Percentiles rank a stretch among this genome's conserved stretches.
phyloP scores from a whole-genome alignment of 495 filamentous ascomycete genomes.

The Aspergillus campestris region DNA sequence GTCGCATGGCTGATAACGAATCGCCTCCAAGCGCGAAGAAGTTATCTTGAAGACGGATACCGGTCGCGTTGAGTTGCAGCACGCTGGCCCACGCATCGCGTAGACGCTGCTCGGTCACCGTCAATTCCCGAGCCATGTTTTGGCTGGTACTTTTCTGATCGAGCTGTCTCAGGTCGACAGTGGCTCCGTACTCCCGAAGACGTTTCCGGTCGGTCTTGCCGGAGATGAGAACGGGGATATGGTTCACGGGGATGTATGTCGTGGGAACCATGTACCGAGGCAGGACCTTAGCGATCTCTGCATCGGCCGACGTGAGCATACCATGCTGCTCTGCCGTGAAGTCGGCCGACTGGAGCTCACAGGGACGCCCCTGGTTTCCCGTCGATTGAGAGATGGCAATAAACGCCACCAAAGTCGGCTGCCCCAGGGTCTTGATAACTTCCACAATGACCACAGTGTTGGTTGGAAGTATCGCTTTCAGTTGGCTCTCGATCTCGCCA shows the following conservation, averaged over 20 bases:
- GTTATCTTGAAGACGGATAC: slow-evolving; percentile 29
- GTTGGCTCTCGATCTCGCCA: slow-evolving; percentile 42
- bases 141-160: slow-evolving; percentile 10
- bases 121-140: slow-evolving; percentile 18
- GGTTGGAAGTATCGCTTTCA: slow-evolving; percentile 21
- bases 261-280: slow-evolving; percentile 40
- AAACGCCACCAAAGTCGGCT: slow-evolving; percentile 31
- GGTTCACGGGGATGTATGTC: slow-evolving; percentile 32
- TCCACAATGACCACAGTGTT: slow-evolving; percentile 29
- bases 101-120: slow-evolving; percentile 29
- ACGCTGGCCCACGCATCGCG: slow-evolving; percentile 33
- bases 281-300: slow-evolving; percentile 22
- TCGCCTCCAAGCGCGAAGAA: slow-evolving; percentile 59
- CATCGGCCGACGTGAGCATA: slow-evolving; percentile 17
- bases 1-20: slow-evolving; percentile 51
- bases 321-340: slow-evolving; percentile 14
- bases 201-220: slow-evolving; percentile 38
- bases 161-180: slow-evolving; percentile 25
- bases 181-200: slow-evolving; percentile 24
- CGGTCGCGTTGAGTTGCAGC: slow-evolving; percentile 26
- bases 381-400: slow-evolving; percentile 20
- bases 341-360: slow-evolving; percentile 8
- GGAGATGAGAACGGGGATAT: slow-evolving; percentile 32
- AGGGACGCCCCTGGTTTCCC: slow-evolving; percentile 8
- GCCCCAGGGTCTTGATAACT: slow-evolving; percentile 28